A percentile compares a stretch with the other conserved stretches of the same genome.
Evolutionary conservation across 441 rosid genomes (phyloP).

Genomic region (Breynia disticha): DNA sequence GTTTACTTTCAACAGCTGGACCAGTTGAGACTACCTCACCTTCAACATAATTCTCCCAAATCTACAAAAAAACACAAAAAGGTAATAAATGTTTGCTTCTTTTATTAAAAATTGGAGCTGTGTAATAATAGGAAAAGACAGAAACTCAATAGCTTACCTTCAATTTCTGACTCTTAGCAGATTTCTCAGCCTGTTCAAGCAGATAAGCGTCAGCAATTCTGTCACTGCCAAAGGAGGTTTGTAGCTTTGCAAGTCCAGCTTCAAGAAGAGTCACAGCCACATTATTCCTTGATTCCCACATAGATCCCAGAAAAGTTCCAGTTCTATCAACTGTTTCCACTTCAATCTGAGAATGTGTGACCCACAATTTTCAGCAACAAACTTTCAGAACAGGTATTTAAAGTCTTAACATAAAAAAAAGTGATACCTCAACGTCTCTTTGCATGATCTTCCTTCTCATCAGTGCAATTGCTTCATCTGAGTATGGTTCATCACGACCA

Average conservation of each 20-base stretch:
- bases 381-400: constrained; percentile 2
- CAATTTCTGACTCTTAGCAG: constrained; percentile 79
- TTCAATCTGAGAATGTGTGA: constrained; percentile 46
- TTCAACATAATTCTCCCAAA: constrained; percentile 97
- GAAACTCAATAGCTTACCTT: constrained; percentile 38
- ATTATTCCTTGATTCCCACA: constrained; percentile 85
- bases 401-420: background rate
- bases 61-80: constrained; percentile 30
- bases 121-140: constrained; percentile 2
- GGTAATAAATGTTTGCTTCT: background rate
- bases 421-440: constrained; percentile 87
- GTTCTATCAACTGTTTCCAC: constrained; percentile 93
- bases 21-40: constrained; percentile 81
- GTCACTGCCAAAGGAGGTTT: constrained; percentile 74
- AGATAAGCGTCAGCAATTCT: constrained; percentile 74
- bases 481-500: constrained; percentile 82
- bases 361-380: constrained; percentile 8
- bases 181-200: constrained; percentile 76
- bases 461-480: constrained; percentile 87
- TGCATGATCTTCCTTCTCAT: constrained; percentile 97
- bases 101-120: background rate
- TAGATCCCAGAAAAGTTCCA: constrained; percentile 90
- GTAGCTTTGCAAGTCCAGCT: constrained; percentile 90
- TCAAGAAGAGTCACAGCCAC: constrained; percentile 67
- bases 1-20: constrained; percentile 56